Percentiles rank a stretch among this genome's conserved stretches.
Conservation (phyloP, 345 rosid species). For the Eucalyptus sp. region DNA sequence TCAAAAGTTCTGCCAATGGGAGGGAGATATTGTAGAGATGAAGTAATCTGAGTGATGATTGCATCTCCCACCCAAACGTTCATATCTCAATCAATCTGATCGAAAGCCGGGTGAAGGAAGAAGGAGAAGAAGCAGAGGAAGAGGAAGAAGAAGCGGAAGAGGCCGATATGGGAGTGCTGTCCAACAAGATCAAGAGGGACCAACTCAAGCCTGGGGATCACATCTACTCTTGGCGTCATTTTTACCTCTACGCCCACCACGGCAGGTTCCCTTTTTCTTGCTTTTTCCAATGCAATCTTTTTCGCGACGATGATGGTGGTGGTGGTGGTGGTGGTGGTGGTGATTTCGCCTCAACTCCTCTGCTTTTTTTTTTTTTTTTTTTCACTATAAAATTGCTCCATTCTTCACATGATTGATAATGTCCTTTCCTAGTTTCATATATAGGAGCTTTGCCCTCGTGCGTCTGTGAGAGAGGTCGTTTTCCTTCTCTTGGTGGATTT, state of each 20-base stretch:
- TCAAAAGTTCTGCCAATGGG: too few relatives aligned
- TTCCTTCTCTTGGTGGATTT: neutral
- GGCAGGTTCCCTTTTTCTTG: conserved; percentile 18
- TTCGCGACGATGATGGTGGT: neutral
- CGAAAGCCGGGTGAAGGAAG: too few relatives aligned
- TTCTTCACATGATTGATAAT: neutral
- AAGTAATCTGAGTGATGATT: too few relatives aligned
- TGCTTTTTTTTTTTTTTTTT: neutral
- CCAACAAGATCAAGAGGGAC: conserved; percentile 39
- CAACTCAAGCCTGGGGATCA: conserved; percentile 60
- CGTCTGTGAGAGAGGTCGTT: neutral
- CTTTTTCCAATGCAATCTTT: neutral
- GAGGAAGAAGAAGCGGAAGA: too few relatives aligned
- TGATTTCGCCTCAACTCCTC: neutral
- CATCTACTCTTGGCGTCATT: conserved; percentile 69
- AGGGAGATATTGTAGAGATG: too few relatives aligned
- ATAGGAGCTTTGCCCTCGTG: neutral
- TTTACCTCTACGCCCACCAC: conserved; percentile 58
- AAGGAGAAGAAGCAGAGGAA: too few relatives aligned
- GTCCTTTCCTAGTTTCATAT: neutral
- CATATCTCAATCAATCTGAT: too few relatives aligned
- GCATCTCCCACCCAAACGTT: too few relatives aligned
- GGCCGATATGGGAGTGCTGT: neutral
- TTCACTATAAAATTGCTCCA: neutral
- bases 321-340: neutral